Base-by-base conservation (phyloP, 768 basidiomycete species). In the Naganishia vaughanmartiniae region DNA sequence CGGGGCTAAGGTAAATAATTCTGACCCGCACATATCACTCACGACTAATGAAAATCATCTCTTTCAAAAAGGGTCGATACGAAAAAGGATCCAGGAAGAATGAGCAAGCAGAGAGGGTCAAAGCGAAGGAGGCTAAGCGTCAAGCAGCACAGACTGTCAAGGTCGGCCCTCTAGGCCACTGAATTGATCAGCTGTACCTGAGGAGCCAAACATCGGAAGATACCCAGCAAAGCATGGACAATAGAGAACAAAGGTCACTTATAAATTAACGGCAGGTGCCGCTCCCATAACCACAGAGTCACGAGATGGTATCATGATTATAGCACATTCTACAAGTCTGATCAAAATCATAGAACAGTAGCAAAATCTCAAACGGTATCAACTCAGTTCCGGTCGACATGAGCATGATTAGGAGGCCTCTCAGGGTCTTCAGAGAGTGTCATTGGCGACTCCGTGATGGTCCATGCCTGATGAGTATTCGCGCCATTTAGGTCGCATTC, bases 1-100 rank as follows among this genome's bases (percentile, higher is more conserved):
- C 36, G 69, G 60, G 7, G 69, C 69, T 14, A 54, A 56, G 57
- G 69, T 70, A 70, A 39, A 53, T 28, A 1, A 2, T 11, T n/a
- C 54, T n/a, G 48, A n/a, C 17, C 19, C 42, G 10, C 26, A 54
- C 10, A 9, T 15, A 24, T 4, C 14, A 63, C 4, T 42, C 39
- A 63, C 17, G 34, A 24, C 34, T 31, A 9, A 6, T 7, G 17
- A 7, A 15, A 21, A 4, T 26, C 30, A 45, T 24, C 36, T 10
- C 65, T 51, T 34, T n/a, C 3, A 2, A 11, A 12, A 46, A 66
- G 65, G 65, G 65, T 26, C 65, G 65, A 33, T 34, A 31, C 19
- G 31, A 19, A 19, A 66, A 54, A 39, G n/a, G 9, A 4, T 46
- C 17, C 15, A 66, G 31, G 51, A 36, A 34, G n/a, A 54, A 66